Evolutionary conservation across 1,139 yeast species (phyloP).

Genomic region (Suhomyces bribrorum): DNA sequence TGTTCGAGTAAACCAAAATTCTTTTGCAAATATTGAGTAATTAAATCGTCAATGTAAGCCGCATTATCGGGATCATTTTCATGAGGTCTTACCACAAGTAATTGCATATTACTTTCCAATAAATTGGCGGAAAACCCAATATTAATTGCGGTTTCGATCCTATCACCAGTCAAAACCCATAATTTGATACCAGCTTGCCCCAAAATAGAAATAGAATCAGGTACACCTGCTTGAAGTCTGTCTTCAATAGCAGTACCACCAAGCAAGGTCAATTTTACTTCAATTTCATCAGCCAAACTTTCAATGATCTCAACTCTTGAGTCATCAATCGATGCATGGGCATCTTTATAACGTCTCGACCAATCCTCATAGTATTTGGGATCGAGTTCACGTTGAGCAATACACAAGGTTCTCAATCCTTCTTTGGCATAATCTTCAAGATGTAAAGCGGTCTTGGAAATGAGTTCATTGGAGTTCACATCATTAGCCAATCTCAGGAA

Average conservation of each 20-base stretch:
- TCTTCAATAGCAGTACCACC: constrained; percentile 99
- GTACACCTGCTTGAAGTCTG: constrained; percentile 93
- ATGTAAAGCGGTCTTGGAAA: constrained; percentile 71
- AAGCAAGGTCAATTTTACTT: constrained; percentile 64
- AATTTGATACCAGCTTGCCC: constrained; percentile 91
- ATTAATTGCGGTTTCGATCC: constrained; percentile 96
- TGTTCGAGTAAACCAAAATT: constrained; percentile 35
- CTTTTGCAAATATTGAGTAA: constrained; percentile 42
- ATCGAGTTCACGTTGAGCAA: constrained; percentile 77
- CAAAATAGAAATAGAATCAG: constrained; percentile 82
- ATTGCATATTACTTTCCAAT: constrained; percentile 82
- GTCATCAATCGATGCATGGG: constrained; percentile 68
- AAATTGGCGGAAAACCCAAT: constrained; percentile 96
- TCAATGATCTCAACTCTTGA: constrained; percentile 81
- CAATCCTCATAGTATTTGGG: constrained; percentile 64
- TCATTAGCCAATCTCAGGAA: constrained; percentile 62
- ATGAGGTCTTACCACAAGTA: constrained; percentile 57
- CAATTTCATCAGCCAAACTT: constrained; percentile 76
- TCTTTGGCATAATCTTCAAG: constrained; percentile 94
- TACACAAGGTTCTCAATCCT: constrained; percentile 91
- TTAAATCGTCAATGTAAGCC: constrained; percentile 33
- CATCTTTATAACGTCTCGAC: constrained; percentile 69
- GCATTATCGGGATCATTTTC: constrained; percentile 23
- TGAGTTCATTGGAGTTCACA: constrained; percentile 35
- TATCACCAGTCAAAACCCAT: constrained; percentile 98